Evolutionary conservation across 2,329 filamentous ascomycete genomes (phyloP), one percentile per base, ranked within the genome.

Genomic region (Hypoxylon sp.): DNA sequence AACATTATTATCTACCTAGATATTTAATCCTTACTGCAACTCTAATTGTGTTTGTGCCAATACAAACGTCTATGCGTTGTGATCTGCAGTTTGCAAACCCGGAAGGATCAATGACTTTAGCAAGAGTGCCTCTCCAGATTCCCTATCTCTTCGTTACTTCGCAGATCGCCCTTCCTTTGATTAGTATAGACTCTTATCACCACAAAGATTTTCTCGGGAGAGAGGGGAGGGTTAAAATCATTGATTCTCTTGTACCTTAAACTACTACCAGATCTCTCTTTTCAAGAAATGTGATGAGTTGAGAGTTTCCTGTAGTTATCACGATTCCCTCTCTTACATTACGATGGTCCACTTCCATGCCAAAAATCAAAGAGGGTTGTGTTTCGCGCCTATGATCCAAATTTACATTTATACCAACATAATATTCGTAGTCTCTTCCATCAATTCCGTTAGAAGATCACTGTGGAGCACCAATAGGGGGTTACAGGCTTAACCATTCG

Each of bases 91-190:
- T 10, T 34, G 44, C 28, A 17, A 10, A 41, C 2, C 19, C 19
- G 17, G 30, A 55, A 50, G 57, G 57, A 55, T 60, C 26, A 19
- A 34, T 24, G n/a, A 15, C 24, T 43, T 19, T 30, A n/a, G 32
- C 22, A 32, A 37, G 53, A 59, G 13, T 24, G 28, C 49, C 43
- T 51, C n/a, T 20, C 32, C 10, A 15, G 13, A 20, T 37, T 24
- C 15, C 32, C 13, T 32, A 24, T 19, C 10, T 10, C 24, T 15
- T 17, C 43, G 49, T 43, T 11, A n/a, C n/a, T 6, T 15, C 49
- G 44, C 8, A 48, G 34, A 56, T 61, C 52, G 11, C 26, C 19
- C 44, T 22, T 6, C 17, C 30, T 41, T 26, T 26, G 24, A 26
- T 7, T 26, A 15, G n/a, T 19, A 10, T 17, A 34, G 11, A 26